These are phyloP conservation scores for Ceratobasidium sp. DNA, from an alignment of 1,284 basidiomycete species.

Conservation along the genomic window DNA sequence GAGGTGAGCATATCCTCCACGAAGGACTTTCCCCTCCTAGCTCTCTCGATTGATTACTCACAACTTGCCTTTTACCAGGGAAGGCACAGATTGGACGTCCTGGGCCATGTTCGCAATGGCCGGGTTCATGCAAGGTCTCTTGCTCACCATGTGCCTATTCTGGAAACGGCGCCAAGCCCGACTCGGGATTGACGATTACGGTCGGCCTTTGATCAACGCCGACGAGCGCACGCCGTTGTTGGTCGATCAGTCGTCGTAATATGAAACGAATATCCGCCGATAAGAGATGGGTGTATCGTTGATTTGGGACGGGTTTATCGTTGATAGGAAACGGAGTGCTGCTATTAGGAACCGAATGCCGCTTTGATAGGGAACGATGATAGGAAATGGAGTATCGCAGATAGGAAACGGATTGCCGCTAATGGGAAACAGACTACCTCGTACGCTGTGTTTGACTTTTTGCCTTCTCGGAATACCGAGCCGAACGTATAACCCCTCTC, in stretches of 20 bases:
- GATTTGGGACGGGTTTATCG: too few relatives aligned
- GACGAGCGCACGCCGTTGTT: conserved; percentile 36
- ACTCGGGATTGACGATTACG: conserved; percentile 94
- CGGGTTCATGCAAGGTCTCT: conserved; percentile 84
- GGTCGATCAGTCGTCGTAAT: neutral
- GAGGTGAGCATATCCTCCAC: conserved; percentile 59
- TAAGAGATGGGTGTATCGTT: too few relatives aligned
- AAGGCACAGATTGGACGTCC: conserved; percentile 52
- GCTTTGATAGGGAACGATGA: too few relatives aligned
- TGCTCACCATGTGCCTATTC: conserved; percentile 83
- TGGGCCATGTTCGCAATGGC: conserved; percentile 90
- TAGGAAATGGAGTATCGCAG: too few relatives aligned
- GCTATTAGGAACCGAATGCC: too few relatives aligned
- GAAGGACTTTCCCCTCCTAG: neutral
- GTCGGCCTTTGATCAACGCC: conserved; percentile 66
- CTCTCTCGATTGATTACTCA: conserved; percentile 57
- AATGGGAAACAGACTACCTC: neutral
- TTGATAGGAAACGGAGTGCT: too few relatives aligned
- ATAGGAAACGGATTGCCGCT: too few relatives aligned
- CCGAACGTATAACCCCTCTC: neutral
- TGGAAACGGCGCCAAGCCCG: conserved; percentile 83
- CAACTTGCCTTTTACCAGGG: conserved; percentile 64
- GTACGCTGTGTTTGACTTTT: neutral
- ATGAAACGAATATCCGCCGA: too few relatives aligned
- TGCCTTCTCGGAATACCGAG: neutral